A percentile compares a stretch with the other conserved stretches of the same genome.
Evolutionary conservation across 306 rosid genomes (phyloP).

Genomic region (Castanea sativa): DNA sequence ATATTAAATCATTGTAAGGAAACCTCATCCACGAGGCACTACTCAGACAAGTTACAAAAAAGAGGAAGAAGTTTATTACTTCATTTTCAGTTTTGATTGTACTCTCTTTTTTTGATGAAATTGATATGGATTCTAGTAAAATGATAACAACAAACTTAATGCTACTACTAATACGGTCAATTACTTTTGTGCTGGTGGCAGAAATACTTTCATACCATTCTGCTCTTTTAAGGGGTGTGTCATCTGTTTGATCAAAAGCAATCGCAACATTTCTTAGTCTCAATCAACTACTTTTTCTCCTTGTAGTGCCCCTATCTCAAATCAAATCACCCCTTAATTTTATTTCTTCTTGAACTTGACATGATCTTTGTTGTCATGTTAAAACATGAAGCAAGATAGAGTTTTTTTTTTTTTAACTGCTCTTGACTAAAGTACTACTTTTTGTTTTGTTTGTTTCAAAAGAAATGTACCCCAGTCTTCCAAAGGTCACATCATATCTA

Average conservation of each 20-base stretch:
- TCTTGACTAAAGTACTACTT: background rate
- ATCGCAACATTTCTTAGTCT: background rate
- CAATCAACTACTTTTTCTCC: background rate
- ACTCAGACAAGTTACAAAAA: background rate
- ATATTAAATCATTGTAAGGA: background rate
- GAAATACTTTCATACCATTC: background rate
- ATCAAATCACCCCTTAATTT: background rate
- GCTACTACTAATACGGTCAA: background rate
- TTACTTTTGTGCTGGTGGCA: background rate
- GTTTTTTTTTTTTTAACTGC: background rate
- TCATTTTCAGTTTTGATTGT: background rate
- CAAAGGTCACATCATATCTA: too few species aligned
- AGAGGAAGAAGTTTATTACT: background rate
- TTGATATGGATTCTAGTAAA: background rate
- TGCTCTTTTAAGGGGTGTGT: background rate
- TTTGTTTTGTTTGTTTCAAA: background rate
- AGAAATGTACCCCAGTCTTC: background rate
- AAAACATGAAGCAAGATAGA: background rate
- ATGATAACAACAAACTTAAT: background rate
- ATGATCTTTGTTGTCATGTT: background rate
- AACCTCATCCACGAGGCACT: background rate
- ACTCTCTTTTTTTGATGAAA: background rate
- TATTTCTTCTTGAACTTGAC: background rate
- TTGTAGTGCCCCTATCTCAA: background rate
- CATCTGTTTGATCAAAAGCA: background rate